phyloP scores from a whole-genome alignment of 768 basidiomycete genomes.

The Lentinula raphanica region DNA sequence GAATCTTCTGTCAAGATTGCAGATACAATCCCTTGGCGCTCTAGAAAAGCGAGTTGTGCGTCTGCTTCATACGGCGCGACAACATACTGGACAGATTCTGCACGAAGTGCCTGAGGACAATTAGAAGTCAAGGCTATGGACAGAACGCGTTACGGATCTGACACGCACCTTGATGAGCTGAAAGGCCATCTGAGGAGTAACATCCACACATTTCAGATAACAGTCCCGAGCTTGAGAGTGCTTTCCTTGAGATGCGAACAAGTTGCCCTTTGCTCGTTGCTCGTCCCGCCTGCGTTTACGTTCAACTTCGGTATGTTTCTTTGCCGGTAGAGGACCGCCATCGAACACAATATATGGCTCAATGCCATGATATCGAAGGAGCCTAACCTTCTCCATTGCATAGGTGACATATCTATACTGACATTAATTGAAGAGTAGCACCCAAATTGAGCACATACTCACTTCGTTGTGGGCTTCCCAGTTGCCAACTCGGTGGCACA shows the following conservation, averaged over 20 bases:
- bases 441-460: conserved; percentile 26
- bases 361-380: conserved; percentile 80
- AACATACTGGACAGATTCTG: conserved; percentile 75
- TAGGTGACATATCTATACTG: conserved; percentile 85
- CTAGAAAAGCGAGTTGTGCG: conserved; percentile 91
- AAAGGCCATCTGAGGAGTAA: conserved; percentile 95
- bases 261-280: conserved; percentile 66
- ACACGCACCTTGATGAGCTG: conserved; percentile 91
- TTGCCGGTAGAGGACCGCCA: conserved; percentile 92
- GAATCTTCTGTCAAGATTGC: conserved; percentile 97
- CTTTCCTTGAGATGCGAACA: conserved; percentile 72
- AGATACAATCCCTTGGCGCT: conserved; percentile 74
- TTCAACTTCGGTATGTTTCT: conserved; percentile 82
- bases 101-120: conserved; percentile 67
- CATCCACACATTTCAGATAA: conserved; percentile 89
- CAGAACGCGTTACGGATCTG: neutral
- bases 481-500: conserved; percentile 90
- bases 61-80: conserved; percentile 99
- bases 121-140: neutral
- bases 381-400: conserved; percentile 86
- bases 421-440: neutral
- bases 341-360: conserved; percentile 93
- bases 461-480: conserved; percentile 81
- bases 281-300: conserved; percentile 75
- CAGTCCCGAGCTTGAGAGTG: conserved; percentile 77